Base-by-base conservation (phyloP, 441 rosid species). In the Erodium trifolium region DNA sequence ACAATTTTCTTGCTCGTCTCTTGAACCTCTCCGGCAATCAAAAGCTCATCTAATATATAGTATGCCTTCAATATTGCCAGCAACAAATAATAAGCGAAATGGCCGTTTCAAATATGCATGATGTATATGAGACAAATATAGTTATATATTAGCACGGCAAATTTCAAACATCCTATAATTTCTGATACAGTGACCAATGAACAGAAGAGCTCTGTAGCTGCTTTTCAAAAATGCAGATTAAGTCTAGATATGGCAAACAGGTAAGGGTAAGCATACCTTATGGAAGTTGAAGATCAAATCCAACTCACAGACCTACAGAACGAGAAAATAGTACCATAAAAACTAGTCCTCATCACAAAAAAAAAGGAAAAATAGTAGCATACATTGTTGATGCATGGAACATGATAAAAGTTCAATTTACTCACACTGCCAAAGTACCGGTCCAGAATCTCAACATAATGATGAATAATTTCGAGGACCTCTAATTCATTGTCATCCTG, bases 341-440 rank as follows among this genome's bases (percentile, higher is more conserved):
- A 68, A 19, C 35, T 19, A 41, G 64, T 34, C 19, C 31, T 14
- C 11, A 66, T 17, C 18, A 23, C 27, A 23, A 5, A 5, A 45
- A 45, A 45, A 16, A 71, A 11, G 63, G 64, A 19, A 39, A 9
- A 62, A 65, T 37, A 17, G 7, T 31, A 17, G 19, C 16, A 39
- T 57, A 43, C n/a, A 23, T 47, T 6, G 19, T 55, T 23, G 27
- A 7, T 2, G 45, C 53, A 31, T 51, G 63, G 0, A 5, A 29
- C 43, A 59, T 14, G 6, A 12, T 41, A 41, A 39, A 47, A 68
- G 57, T 53, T 37, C 19, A 53, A 67, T 65, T 43, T n/a, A 82
- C 99, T 87, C 74, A 95, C 99, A 77, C 98, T 95, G 80, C 99
- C 99, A 77, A 92, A 95, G 79, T 92, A 92, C 59, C 97, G 88